Base-by-base conservation (phyloP, 2,329 filamentous ascomycete species). In the Penicillium sp. region DNA sequence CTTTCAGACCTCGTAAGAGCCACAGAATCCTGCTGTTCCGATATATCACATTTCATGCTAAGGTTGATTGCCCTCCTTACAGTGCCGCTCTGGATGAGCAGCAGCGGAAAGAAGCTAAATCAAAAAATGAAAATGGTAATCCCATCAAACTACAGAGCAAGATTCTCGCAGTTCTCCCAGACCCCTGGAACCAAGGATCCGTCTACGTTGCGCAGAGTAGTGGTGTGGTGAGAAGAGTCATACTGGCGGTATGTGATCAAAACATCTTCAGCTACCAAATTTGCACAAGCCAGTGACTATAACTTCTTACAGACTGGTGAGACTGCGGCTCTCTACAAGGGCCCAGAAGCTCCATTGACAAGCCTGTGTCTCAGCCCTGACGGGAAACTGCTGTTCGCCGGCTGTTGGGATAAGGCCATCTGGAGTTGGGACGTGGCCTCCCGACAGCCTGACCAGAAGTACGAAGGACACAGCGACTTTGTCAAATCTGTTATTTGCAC, bases 351-450 rank as follows among this genome's bases (percentile, higher is more conserved):
- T 3, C 95, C 95, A 1, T 81, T 96, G 10, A 94, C 91, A 10
- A 90, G 89, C 65, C 77, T 96, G 31, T 86, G 89, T 16, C 80
- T 91, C 37, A 87, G 86, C 14, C 73, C 79, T 4, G 78, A 78
- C 27, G 81, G 80, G 60, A 89, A 83, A 1, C 72, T 97, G 11
- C 54, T 78, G 27, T 97, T 92, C 74, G 92, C 92, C 24, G 94
- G 93, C 36, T 95, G 89, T 59, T 99, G 95, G 95, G 94, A 99
- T 78, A 96, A 96, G 78, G 84, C 86, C 19, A 84, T 98, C 58
- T 96, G 92, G 88, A 90, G 89, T 35, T 97, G 92, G 90, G 83
- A 90, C 68, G 78, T 89, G 35, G 78, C 82, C 18, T 85, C 85
- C 3, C 81, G 80, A 44, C 73, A 80, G 33, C 77, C 79, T 1